Evolutionary conservation across 2,329 filamentous ascomycete species (phyloP), one percentile per base, ranked within the genome.

Genomic region (Xylaria sp.): DNA sequence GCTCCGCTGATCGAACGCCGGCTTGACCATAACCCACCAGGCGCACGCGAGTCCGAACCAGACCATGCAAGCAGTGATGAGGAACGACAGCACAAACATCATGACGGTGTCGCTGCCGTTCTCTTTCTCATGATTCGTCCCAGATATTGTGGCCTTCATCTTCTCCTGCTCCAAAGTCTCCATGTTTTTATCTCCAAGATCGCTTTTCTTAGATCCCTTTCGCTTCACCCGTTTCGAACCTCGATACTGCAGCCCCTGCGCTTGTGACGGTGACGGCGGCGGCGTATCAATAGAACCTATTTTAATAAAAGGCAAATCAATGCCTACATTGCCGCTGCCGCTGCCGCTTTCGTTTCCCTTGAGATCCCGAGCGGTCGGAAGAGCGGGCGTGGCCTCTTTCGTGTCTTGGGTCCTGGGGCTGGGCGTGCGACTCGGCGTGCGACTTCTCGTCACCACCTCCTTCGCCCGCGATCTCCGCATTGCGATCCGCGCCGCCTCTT

Each of bases 1-100:
- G 58, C 75, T 76, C 14, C 68, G 57, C 57, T 63, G 61, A 36
- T 78, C 72, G 50, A 78, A 76, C 5, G 71, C 76, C 34, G 76
- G 77, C 42, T 61, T 55, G 8, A 72, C 72, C 47, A 70, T 51
- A 14, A 57, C 60, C 75, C 75, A 78, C 72, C 73, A 77, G 3
- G 71, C 71, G 42, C 65, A 69, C 21, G 66, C 67, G 21, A 77
- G 56, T 5, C 72, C 71, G 1, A 75, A 53, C 30, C 67, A 17
- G 5, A 74, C 24, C 51, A 72, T 62, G 48, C 58, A 70, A 3
- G 59, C 55, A 11, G 62, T 66, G 30, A 66, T 64, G 30, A 66
- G 62, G 21, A 71, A 53, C 3, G 68, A 21, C 4, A 63, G 65
- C n/a, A 60, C 42, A 4, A 71, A 21, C 14, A 61, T 62, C 45